Percentiles rank a stretch among this genome's conserved stretches.
Evolutionary conservation across 441 rosid species (phyloP).

Genomic region (Arabidopsis hybrid): DNA sequence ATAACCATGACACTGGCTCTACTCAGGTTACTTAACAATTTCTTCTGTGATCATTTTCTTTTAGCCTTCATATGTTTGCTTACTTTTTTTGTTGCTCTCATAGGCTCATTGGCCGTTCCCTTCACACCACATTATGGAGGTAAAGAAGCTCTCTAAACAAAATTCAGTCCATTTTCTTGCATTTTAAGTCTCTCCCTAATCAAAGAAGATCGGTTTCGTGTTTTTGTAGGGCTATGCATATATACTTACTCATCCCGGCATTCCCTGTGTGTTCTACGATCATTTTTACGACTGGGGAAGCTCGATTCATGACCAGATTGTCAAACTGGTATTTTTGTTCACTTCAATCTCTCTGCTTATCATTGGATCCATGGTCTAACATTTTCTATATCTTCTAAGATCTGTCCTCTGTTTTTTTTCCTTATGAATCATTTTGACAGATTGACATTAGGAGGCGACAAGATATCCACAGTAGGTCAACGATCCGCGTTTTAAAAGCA

Average conservation of each 20-base stretch:
- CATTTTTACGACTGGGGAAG: slow-evolving; percentile 82
- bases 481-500: slow-evolving; percentile 68
- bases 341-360: slow-evolving; percentile 8
- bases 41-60: background rate
- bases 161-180: background rate
- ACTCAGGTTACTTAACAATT: slow-evolving; percentile 65
- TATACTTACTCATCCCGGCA: slow-evolving; percentile 92
- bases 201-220: slow-evolving; percentile 1
- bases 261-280: slow-evolving; percentile 84
- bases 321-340: slow-evolving; percentile 62
- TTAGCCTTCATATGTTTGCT: slow-evolving; percentile 18
- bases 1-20: slow-evolving; percentile 96
- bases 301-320: slow-evolving; percentile 75
- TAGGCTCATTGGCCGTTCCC: slow-evolving; percentile 99
- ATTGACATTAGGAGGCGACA: slow-evolving; percentile 68
- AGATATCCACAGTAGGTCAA: slow-evolving; percentile 75
- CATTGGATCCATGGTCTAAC: background rate
- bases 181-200: background rate
- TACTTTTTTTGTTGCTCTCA: slow-evolving; percentile 35
- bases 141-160: slow-evolving; percentile 39
- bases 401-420: background rate
- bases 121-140: slow-evolving; percentile 89
- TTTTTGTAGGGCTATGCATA: slow-evolving; percentile 79
- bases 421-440: slow-evolving; percentile 47
- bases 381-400: background rate